A percentile compares a stretch with the other conserved stretches of the same genome.
phyloP scores from a whole-genome alignment of 2,329 filamentous ascomycete species.

The Furcasterigmium sp. region DNA sequence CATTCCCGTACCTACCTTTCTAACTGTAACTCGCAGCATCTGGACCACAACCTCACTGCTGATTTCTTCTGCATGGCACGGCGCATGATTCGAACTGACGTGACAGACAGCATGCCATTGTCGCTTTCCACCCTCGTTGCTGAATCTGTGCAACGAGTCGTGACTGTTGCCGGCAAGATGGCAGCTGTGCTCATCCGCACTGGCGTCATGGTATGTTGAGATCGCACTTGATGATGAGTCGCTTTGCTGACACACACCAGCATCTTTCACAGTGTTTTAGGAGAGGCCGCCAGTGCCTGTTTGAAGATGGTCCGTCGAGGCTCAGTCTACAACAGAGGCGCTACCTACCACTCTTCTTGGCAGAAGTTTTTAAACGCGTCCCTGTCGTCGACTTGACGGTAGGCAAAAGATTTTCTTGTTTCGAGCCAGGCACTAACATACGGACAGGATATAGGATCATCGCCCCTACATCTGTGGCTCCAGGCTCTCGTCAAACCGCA shows the following conservation, averaged over 20 bases:
- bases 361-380: conserved; percentile 39
- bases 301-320: conserved; percentile 33
- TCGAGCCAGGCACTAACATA: not conserved
- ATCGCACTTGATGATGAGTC: conserved; percentile 11
- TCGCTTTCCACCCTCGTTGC: not conserved
- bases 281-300: conserved; percentile 43
- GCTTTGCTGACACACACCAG: conserved; percentile 11
- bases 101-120: not conserved
- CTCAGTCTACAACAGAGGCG: conserved; percentile 35
- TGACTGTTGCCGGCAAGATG: conserved; percentile 40
- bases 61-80: conserved; percentile 43
- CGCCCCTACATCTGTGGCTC: conserved; percentile 47
- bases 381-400: conserved; percentile 41
- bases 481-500: conserved; percentile 45
- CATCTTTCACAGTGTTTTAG: conserved; percentile 40
- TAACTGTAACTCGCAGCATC: conserved; percentile 21
- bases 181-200: conserved; percentile 38
- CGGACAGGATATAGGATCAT: conserved; percentile 32
- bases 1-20: not conserved
- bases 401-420: conserved; percentile 1
- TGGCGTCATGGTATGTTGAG: conserved; percentile 31
- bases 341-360: conserved; percentile 46
- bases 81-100: conserved; percentile 16
- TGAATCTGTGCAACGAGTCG: conserved; percentile 36
- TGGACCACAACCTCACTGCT: conserved; percentile 43